Base-by-base conservation (phyloP, 257 asterid species). In the Ligustrum vulgare region DNA sequence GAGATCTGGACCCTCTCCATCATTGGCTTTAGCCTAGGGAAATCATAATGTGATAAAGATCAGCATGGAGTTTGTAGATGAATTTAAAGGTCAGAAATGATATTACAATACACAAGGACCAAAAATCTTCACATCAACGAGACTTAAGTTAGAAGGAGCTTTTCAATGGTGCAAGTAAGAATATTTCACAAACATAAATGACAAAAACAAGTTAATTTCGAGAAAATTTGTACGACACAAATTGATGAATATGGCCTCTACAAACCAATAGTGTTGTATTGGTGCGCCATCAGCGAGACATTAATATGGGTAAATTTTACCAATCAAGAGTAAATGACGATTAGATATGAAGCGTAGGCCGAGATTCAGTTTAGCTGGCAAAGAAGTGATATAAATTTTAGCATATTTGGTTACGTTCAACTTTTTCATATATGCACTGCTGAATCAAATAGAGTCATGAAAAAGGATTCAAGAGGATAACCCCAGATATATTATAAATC, bases 1-100 rank as follows among this genome's bases (percentile, higher is more conserved):
- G 84, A 94, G 97, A 81, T 91, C 97, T 18, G 99, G 98, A 67
- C 99, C 99, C 77, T 92, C 92, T 43, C 99, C 99, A 72, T 91
- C 96, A 78, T 94, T 94, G 85, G 93, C 78, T 78, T 92, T 94
- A 84, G 97, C 90, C 99, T 94, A 90, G 73, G 79, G 77, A 70
- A 74, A 49, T 75, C 71, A 49, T 65, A 76, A 47, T 67, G 16
- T 47, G 60, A 72, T 28, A 16, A 28, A 64, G 69, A 76, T 62
- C 73, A 67, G 76, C 71, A 34, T 74, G 78, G 71, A 47, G 6
- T 60, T n/a, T 51, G 23, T 51, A 18, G 62, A 18, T 51, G 56
- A 43, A 39, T 1, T 37, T 35, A 49, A 68, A 16, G 4, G 32
- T 36, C 28, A 69, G 73, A 71, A 54, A 49, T 20, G 25, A 65